Conservation (phyloP, 2,329 filamentous ascomycete species). For the Raffaelea arxii region DNA sequence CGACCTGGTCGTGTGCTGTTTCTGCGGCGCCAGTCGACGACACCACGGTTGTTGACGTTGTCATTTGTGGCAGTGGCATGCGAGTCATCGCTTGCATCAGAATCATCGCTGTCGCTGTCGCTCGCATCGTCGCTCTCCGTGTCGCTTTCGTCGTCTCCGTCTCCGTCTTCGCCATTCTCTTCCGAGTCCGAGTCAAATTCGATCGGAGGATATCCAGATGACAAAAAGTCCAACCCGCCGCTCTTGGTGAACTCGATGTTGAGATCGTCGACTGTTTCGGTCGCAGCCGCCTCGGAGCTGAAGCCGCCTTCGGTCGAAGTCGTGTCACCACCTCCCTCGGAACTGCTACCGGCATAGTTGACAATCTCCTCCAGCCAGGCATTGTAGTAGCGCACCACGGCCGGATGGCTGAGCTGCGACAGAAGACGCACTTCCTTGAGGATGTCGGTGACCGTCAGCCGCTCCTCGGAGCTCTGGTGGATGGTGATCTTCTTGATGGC, state of each 20-base stretch:
- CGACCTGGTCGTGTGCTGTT: constrained; percentile 43
- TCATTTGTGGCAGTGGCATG: constrained; percentile 12
- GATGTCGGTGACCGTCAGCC: constrained; percentile 76
- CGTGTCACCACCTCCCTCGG: constrained; percentile 45
- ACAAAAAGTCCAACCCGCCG: constrained; percentile 86
- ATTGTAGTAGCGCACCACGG: constrained; percentile 81
- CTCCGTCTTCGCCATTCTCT: constrained; percentile 29
- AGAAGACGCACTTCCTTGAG: constrained; percentile 79
- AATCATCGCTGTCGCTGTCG: constrained; percentile 12
- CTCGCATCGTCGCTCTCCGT: constrained; percentile 24
- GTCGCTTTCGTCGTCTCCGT: constrained; percentile 33
- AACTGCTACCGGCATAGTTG: constrained; percentile 40
- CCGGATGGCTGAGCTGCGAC: constrained; percentile 85
- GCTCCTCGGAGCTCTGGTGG: constrained; percentile 66
- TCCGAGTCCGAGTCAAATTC: constrained; percentile 58
- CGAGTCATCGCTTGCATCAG: constrained; percentile 10
- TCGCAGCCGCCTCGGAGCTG: constrained; percentile 3
- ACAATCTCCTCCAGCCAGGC: constrained; percentile 79
- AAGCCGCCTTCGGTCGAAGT: constrained; percentile 34
- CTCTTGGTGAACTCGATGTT: constrained; percentile 57
- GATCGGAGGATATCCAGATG: constrained; percentile 67
- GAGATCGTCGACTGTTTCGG: constrained; percentile 16
- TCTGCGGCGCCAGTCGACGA: constrained; percentile 10
- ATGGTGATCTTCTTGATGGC: constrained; percentile 97
- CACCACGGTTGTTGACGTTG: neutral